Evolutionary conservation across 139 green algal species (phyloP).

Genomic region (Closterium sp.): DNA sequence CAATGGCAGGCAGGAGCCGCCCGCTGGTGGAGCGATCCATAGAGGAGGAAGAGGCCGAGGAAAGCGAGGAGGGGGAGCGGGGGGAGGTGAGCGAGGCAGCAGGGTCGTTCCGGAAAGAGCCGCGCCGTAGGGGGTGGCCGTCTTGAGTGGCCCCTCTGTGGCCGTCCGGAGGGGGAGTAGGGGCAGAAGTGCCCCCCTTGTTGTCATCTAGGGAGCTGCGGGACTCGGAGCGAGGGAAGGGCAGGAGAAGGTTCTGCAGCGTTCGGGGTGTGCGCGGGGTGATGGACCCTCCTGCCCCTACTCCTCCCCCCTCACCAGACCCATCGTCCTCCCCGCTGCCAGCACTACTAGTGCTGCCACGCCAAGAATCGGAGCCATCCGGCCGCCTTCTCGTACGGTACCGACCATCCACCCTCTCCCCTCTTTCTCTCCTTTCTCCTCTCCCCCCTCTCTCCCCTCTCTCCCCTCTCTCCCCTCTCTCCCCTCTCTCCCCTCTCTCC

Average conservation of each 20-base stretch:
- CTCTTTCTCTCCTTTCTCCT: background rate
- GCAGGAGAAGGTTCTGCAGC: background rate
- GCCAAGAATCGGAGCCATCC: background rate
- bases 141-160: too few relatives aligned
- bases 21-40: background rate
- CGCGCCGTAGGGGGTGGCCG: too few relatives aligned
- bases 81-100: background rate
- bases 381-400: background rate
- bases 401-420: background rate
- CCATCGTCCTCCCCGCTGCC: background rate
- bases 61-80: background rate
- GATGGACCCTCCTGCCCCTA: background rate
- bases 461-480: background rate
- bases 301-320: background rate
- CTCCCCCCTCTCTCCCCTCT: background rate
- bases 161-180: too few relatives aligned
- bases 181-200: background rate
- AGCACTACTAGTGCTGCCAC: too few relatives aligned
- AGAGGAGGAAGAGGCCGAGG: background rate
- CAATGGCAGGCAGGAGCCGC: background rate
- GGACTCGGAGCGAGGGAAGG: background rate
- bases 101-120: background rate
- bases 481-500: background rate
- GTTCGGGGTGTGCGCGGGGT: background rate
- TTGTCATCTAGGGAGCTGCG: background rate